Conservation (phyloP, 148 eudicot genomes). For the Amaranthus palmeri region DNA sequence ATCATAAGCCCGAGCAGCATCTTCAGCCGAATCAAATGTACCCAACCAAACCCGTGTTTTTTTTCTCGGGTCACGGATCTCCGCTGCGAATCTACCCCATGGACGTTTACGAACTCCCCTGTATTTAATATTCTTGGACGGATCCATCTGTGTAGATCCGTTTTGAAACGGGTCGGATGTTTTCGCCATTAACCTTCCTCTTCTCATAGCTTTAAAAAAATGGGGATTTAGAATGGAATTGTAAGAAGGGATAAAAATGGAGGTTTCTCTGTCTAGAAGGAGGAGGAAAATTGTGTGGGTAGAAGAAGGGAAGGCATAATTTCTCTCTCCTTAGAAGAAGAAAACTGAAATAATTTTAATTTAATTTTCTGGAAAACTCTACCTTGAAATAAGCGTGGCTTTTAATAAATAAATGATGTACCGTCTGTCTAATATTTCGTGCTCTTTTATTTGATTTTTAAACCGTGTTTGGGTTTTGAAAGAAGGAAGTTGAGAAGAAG, state of each 20-base stretch:
- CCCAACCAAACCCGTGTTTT: slow-evolving; percentile 76
- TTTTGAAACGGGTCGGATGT: background rate
- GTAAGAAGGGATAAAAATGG: background rate
- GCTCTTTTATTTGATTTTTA: too few relatives aligned
- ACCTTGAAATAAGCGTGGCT: too few relatives aligned
- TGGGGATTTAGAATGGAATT: background rate
- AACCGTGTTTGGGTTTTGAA: too few relatives aligned
- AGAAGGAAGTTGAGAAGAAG: too few relatives aligned
- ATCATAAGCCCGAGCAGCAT: slow-evolving; percentile 75
- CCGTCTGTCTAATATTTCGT: too few relatives aligned
- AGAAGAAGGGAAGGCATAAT: slow-evolving; percentile 20
- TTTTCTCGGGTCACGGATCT: slow-evolving; percentile 77
- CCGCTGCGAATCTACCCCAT: slow-evolving; percentile 74
- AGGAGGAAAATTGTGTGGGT: slow-evolving; percentile 21
- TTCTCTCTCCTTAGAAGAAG: slow-evolving; percentile 16
- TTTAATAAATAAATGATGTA: too few relatives aligned
- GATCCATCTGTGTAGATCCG: slow-evolving; percentile 18
- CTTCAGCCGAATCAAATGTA: slow-evolving; percentile 65
- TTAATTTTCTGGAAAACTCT: slow-evolving; percentile 16
- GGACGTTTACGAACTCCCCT: slow-evolving; percentile 69
- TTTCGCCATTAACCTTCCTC: slow-evolving; percentile 26
- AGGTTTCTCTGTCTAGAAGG: background rate
- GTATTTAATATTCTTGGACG: slow-evolving; percentile 21
- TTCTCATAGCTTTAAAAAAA: slow-evolving; percentile 15
- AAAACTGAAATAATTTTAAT: background rate